phyloP scores from a whole-genome alignment of 805 yeast species.

The Starmerella davenportii region DNA sequence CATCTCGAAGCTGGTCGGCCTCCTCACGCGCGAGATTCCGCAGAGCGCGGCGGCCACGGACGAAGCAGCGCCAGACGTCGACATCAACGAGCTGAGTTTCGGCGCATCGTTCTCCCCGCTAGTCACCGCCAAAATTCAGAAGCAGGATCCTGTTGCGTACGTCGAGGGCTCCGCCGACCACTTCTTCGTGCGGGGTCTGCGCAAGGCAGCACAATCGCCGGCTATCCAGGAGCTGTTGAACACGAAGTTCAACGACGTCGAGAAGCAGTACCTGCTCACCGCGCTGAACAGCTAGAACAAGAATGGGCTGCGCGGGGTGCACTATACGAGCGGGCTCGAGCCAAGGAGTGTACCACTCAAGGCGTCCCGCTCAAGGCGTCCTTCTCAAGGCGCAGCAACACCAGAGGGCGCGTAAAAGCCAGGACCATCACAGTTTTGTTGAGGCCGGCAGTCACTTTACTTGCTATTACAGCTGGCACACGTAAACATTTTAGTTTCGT shows the following conservation, averaged over 20 bases:
- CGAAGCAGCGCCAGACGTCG: conserved; percentile 27
- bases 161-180: conserved; percentile 22
- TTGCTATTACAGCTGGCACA: too few species aligned
- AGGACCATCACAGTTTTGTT: too few species aligned
- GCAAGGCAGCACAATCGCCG: conserved; percentile 5
- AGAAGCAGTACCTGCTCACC: conserved; percentile 1
- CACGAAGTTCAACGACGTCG: background rate
- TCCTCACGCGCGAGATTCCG: conserved; percentile 28
- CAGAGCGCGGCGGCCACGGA: conserved; percentile 18
- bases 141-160: conserved; percentile 53
- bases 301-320: too few species aligned
- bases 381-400: too few species aligned
- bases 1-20: conserved; percentile 28
- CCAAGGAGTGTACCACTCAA: too few species aligned
- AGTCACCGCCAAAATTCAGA: conserved; percentile 39
- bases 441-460: too few species aligned
- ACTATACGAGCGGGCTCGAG: too few species aligned
- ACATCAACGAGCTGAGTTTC: conserved; percentile 59
- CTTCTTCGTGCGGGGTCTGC: conserved; percentile 16
- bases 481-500: too few species aligned
- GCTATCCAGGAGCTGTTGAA: conserved; percentile 8
- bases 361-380: too few species aligned
- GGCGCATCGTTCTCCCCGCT: conserved; percentile 73
- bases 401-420: too few species aligned
- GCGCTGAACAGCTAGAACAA: background rate